phyloP scores from a whole-genome alignment of 2,329 filamentous ascomycete genomes.

The Byssoonygena ceratinophila region DNA sequence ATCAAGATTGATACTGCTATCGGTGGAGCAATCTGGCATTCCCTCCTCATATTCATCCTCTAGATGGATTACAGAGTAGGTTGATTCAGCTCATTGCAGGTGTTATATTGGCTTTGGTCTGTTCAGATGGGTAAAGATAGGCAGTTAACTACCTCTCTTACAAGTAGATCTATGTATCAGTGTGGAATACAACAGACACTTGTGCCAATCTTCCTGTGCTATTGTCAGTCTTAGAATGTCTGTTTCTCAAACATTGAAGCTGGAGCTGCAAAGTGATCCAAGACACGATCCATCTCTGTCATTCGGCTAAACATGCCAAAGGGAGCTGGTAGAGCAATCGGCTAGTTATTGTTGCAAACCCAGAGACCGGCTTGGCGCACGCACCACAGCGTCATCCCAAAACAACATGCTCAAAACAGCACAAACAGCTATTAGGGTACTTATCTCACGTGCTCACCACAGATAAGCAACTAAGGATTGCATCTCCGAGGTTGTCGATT shows the following conservation, averaged over 20 bases:
- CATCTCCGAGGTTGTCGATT: neutral
- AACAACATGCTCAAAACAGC: neutral
- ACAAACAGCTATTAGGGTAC: neutral
- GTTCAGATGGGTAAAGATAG: too few relatives aligned
- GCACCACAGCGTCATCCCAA: neutral
- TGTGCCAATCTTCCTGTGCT: too few relatives aligned
- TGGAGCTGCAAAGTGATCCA: neutral
- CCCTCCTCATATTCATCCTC: too few relatives aligned
- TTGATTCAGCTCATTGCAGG: too few relatives aligned
- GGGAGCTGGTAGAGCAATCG: neutral
- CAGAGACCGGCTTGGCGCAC: neutral
- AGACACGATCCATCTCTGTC: neutral
- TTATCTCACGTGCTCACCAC: conserved; percentile 1
- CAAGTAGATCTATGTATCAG: neutral
- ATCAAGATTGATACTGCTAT: too few relatives aligned
- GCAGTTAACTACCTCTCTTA: neutral
- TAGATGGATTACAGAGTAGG: neutral
- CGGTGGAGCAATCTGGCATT: too few relatives aligned
- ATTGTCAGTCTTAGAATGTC: too few relatives aligned
- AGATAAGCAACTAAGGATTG: neutral
- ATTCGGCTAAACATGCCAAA: neutral
- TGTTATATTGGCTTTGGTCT: too few relatives aligned
- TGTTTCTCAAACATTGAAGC: neutral
- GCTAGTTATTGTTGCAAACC: neutral
- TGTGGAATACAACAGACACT: too few relatives aligned